A percentile compares a stretch with the other conserved stretches of the same genome.
These are phyloP conservation scores for Candida tunisiensis DNA, from an alignment of 1,139 yeast genomes.

Conservation along the genomic window DNA sequence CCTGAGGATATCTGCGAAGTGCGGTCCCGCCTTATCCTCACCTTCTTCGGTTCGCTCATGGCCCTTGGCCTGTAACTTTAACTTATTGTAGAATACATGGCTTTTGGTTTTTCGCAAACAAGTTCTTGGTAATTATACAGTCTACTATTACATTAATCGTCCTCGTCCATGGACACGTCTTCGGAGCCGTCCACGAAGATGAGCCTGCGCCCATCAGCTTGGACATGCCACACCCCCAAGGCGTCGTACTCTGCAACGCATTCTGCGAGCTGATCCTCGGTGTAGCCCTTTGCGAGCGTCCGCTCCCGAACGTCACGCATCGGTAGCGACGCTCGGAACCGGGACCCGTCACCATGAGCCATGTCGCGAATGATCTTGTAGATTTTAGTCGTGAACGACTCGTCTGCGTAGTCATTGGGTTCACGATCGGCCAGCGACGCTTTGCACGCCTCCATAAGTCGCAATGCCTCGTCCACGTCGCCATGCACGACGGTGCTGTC, in stretches of 20 bases:
- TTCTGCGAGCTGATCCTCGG: constrained; percentile 58
- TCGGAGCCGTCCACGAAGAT: constrained; percentile 8
- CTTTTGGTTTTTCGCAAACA: too few relatives aligned
- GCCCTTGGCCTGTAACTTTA: constrained; percentile 19
- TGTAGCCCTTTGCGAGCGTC: constrained; percentile 72
- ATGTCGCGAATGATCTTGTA: constrained; percentile 40
- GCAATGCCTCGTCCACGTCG: constrained; percentile 92
- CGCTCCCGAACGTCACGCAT: constrained; percentile 45
- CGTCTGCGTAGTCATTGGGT: constrained; percentile 27
- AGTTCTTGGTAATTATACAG: too few relatives aligned
- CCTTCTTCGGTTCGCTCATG: constrained; percentile 94
- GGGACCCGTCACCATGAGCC: constrained; percentile 30
- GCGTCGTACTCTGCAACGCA: constrained; percentile 62
- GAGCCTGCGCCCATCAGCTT: constrained; percentile 26
- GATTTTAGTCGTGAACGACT: constrained; percentile 37
- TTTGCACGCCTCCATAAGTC: constrained; percentile 75
- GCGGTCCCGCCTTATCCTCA: constrained; percentile 78
- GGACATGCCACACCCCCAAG: constrained; percentile 61
- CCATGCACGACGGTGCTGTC: constrained; percentile 49
- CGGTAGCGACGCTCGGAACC: constrained; percentile 29
- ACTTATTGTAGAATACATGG: not conserved
- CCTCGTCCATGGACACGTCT: too few relatives aligned
- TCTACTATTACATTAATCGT: too few relatives aligned
- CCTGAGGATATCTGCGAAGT: constrained; percentile 99
- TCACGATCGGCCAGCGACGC: constrained; percentile 51